These are phyloP conservation scores for Scedosporium minutisporum DNA, from an alignment of 2,329 filamentous ascomycete species.

Conservation along the genomic window DNA sequence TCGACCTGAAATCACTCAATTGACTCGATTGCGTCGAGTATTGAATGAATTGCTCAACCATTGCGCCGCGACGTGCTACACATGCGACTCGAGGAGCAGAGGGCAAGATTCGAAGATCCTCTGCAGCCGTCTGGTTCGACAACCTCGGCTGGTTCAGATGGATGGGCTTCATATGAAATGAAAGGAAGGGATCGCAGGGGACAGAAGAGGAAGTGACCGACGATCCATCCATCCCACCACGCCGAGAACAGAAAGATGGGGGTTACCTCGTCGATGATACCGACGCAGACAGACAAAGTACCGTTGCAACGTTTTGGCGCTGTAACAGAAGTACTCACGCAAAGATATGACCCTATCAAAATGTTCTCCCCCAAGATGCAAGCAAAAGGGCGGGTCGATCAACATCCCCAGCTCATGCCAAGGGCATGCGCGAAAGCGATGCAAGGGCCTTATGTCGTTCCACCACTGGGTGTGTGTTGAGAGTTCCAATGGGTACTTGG, in stretches of 20 bases:
- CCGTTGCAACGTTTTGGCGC: background rate
- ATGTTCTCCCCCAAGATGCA: background rate
- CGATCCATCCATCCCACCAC: too few species aligned
- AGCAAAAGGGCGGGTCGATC: background rate
- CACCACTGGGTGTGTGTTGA: background rate
- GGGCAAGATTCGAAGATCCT: background rate
- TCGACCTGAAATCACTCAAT: background rate
- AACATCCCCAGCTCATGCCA: background rate
- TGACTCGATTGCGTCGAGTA: background rate
- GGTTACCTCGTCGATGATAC: too few species aligned
- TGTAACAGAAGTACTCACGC: background rate
- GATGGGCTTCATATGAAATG: too few species aligned
- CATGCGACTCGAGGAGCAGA: background rate
- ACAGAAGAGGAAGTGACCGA: too few species aligned
- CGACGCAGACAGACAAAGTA: background rate
- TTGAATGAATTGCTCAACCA: background rate
- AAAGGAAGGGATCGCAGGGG: too few species aligned
- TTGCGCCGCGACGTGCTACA: background rate
- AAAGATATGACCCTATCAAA: background rate
- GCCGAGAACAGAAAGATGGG: too few species aligned
- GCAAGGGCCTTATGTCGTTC: background rate
- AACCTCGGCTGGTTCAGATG: too few species aligned
- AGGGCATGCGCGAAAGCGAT: background rate
- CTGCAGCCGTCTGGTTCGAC: background rate
- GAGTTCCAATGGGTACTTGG: too few species aligned